Conservation (phyloP, 2,329 filamentous ascomycete genomes). For the Pochonia chlamydosporia region DNA sequence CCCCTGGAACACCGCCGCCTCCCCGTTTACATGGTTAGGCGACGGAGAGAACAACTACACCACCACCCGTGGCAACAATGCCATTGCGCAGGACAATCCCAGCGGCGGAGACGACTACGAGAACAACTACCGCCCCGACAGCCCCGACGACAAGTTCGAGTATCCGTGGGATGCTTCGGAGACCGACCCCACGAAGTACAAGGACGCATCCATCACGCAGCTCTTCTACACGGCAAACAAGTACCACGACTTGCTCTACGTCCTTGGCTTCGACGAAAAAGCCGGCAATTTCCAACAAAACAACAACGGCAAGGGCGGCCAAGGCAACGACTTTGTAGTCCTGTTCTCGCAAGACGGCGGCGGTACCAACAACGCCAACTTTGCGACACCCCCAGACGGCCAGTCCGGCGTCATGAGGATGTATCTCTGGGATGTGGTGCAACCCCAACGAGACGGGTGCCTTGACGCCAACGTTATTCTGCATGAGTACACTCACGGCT, state of each 20-base stretch:
- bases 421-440: slow-evolving; percentile 48
- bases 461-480: slow-evolving; percentile 56
- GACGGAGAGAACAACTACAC: too few relatives aligned
- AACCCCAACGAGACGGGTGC: slow-evolving; percentile 43
- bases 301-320: slow-evolving; percentile 48
- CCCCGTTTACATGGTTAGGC: slow-evolving; percentile 48
- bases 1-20: slow-evolving; percentile 40
- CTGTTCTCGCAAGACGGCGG: slow-evolving; percentile 51
- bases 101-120: slow-evolving; percentile 29
- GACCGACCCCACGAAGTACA: too few relatives aligned
- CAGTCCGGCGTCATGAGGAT: slow-evolving; percentile 49
- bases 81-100: slow-evolving; percentile 42
- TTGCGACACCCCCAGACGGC: slow-evolving; percentile 48
- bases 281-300: slow-evolving; percentile 56
- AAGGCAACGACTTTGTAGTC: slow-evolving; percentile 45
- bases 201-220: slow-evolving; percentile 52
- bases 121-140: slow-evolving; percentile 40
- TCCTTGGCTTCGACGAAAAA: slow-evolving; percentile 50
- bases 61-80: slow-evolving; percentile 59
- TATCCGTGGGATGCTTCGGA: slow-evolving; percentile 36
- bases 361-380: slow-evolving; percentile 51
- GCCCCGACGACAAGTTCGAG: slow-evolving; percentile 36
- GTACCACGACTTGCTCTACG: slow-evolving; percentile 54
- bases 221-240: slow-evolving; percentile 56
- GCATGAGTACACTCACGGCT: slow-evolving; percentile 51